Evolutionary conservation across 139 green algal species (phyloP), one percentile per base, ranked within the genome.

Genomic region (Tetradesmus obliquus): DNA sequence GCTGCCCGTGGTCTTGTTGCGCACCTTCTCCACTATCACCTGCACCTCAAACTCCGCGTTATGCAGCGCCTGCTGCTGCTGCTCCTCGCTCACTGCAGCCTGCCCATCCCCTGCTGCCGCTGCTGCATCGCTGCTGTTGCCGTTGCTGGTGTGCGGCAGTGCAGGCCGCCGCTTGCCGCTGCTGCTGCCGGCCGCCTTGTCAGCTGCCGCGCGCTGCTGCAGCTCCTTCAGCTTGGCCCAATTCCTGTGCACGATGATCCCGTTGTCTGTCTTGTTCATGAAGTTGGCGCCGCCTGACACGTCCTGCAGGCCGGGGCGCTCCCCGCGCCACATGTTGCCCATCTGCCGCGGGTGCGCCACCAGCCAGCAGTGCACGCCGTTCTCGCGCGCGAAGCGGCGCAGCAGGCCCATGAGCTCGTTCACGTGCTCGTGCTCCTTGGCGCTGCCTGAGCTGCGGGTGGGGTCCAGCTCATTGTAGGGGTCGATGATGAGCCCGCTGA

Each of bases 381-480:
- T 83, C 20, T 83, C 45, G 3, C 86, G 69, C 2, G 96, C 96
- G 91, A 98, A 98, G 24, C 91, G 87, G 83, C 96, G 94, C 69
- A 93, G 91, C 93, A 98, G 97, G 60, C 96, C 97, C 88, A 99
- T 95, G 97, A 99, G 98, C 76, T 96, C 88, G 93, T 95, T 98
- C 17, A 99, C 96, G 88, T 99, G 99, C 96, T 99, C 98, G 6
- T 98, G 99, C 94, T 99, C 98, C 66, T 79, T 97, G 92, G 96
- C 94, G 92, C 92, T 86, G 20, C 86, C 32, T 1, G 86, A 86
- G 1, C 93, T 88, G 6, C 96, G 91, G 62, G 94, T 91, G 92
- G 99, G 97, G 92, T 99, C 96, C 51, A 99, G 95, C 95, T 99
- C 98, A 92, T 99, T 99, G 97, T 99, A 99, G 0, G 98, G 98